Evolutionary conservation across 257 asterid species (phyloP).

Genomic region (Leonotis leonurus): DNA sequence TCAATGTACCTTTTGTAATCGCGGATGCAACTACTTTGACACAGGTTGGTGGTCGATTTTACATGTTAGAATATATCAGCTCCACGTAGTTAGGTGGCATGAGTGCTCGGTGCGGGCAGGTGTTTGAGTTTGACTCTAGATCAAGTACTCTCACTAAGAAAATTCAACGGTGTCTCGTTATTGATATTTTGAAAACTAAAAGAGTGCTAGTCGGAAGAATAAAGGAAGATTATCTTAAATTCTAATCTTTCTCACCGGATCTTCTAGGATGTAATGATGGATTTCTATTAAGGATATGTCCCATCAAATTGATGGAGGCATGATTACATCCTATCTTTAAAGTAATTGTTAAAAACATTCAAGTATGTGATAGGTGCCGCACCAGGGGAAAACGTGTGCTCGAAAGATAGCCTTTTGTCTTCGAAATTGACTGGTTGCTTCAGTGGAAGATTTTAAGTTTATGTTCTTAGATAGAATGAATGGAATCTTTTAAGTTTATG

Average conservation of each 20-base stretch:
- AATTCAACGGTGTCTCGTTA: neutral
- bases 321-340: neutral
- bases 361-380: too few species aligned
- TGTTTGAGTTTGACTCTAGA: neutral
- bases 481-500: neutral
- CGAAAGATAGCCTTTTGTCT: too few species aligned
- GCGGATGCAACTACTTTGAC: constrained; percentile 92
- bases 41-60: constrained; percentile 44
- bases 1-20: constrained; percentile 90
- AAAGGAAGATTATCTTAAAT: neutral
- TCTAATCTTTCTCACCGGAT: neutral
- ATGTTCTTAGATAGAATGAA: too few species aligned
- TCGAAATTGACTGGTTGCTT: too few species aligned
- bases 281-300: too few species aligned
- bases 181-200: too few species aligned
- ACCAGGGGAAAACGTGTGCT: too few species aligned
- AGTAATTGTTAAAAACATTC: too few species aligned
- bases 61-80: neutral
- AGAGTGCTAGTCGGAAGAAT: neutral
- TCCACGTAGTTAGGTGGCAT: neutral
- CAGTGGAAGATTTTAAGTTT: too few species aligned
- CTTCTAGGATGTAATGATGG: neutral
- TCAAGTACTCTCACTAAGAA: neutral
- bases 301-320: neutral
- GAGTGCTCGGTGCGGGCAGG: neutral